A percentile compares a stretch with the other conserved stretches of the same genome.
These are phyloP conservation scores for Aspergillus pseudotamarii DNA, from an alignment of 2,329 filamentous ascomycete genomes.

Conservation along the genomic window DNA sequence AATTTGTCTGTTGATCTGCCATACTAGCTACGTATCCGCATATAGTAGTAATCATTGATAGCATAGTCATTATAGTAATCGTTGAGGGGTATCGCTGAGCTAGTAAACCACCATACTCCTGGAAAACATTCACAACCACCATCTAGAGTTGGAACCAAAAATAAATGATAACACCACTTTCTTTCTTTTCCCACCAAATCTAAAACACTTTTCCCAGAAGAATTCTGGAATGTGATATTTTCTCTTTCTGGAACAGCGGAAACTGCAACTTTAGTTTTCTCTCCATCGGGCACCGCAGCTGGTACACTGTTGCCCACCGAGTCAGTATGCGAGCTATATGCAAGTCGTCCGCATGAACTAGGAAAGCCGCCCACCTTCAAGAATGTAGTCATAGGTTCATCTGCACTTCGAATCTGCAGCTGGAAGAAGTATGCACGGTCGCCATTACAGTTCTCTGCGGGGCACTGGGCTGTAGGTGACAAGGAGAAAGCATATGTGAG, in stretches of 20 bases:
- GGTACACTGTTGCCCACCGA: constrained; percentile 43
- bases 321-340: constrained; percentile 21
- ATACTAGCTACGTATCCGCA: constrained; percentile 6
- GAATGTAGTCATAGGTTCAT: constrained; percentile 98
- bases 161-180: not conserved
- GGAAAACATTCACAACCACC: not conserved
- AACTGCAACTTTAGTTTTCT: constrained; percentile 46
- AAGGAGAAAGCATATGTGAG: constrained; percentile 18
- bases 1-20: constrained; percentile 14
- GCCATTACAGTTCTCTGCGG: constrained; percentile 77
- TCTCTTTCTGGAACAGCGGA: not conserved
- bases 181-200: not conserved
- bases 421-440: constrained; percentile 91
- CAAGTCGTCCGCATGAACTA: constrained; percentile 19
- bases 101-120: constrained; percentile 4
- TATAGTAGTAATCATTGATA: not conserved
- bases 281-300: constrained; percentile 51
- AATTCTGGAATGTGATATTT: not conserved
- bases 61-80: constrained; percentile 4
- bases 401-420: constrained; percentile 95
- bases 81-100: constrained; percentile 15
- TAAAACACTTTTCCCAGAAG: not conserved
- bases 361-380: constrained; percentile 66
- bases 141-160: not conserved
- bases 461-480: constrained; percentile 69